These are phyloP conservation scores for Pseudonitzschia pungens DNA, from an alignment of 108 stramenopile genomes.

Conservation along the genomic window DNA sequence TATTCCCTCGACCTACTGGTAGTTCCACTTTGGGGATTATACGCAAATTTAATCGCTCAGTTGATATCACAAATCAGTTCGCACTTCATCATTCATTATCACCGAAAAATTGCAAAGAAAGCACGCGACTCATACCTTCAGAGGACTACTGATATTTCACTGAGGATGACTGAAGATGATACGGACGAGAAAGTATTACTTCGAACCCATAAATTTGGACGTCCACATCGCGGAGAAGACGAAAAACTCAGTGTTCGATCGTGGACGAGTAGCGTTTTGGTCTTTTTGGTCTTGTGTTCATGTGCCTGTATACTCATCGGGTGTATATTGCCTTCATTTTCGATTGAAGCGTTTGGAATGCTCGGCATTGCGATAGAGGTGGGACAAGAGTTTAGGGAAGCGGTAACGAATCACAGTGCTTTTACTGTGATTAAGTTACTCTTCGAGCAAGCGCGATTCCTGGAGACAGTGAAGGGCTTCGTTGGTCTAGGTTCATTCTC, in stretches of 20 bases:
- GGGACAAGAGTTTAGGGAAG: constrained; percentile 65
- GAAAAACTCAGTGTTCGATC: constrained; percentile 41
- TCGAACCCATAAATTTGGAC: constrained; percentile 33
- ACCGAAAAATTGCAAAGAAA: constrained; percentile 47
- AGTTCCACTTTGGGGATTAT: constrained; percentile 80
- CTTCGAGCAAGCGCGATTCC: constrained; percentile 65
- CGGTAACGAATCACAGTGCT: constrained; percentile 52
- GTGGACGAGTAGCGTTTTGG: constrained; percentile 32
- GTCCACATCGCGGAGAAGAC: constrained; percentile 45
- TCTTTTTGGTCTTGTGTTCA: constrained; percentile 15
- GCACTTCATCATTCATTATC: constrained; percentile 83
- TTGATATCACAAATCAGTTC: constrained; percentile 74
- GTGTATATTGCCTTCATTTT: constrained; percentile 58
- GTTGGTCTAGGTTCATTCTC: constrained; percentile 66
- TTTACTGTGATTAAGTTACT: constrained; percentile 60
- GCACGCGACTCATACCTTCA: constrained; percentile 10
- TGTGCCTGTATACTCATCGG: constrained; percentile 42
- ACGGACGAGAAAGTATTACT: constrained; percentile 9
- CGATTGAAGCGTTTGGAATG: constrained; percentile 68
- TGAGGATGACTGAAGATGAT: not conserved
- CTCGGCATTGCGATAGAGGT: constrained; percentile 74
- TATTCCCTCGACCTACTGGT: constrained; percentile 73
- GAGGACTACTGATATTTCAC: not conserved
- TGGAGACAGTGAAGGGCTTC: constrained; percentile 43
- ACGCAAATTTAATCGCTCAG: constrained; percentile 81